These are phyloP conservation scores for Botryotinia convoluta DNA, from an alignment of 2,329 filamentous ascomycete genomes.

Conservation along the genomic window DNA sequence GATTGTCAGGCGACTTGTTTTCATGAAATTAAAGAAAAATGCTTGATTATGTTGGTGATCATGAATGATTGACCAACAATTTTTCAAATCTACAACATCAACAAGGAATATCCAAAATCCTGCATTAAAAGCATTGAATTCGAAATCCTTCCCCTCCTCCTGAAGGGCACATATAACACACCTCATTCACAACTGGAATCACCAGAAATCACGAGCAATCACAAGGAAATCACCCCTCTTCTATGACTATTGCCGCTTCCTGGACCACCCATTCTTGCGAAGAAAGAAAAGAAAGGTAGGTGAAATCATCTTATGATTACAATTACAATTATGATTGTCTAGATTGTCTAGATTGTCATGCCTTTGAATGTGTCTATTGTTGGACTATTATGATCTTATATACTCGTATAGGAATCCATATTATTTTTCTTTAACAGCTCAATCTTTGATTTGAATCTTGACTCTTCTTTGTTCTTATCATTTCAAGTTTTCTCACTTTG, in stretches of 20 bases:
- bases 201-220: background rate
- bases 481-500: background rate
- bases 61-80: background rate
- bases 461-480: background rate
- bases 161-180: background rate
- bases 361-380: background rate
- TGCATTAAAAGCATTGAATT: background rate
- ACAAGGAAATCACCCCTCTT: background rate
- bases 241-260: background rate
- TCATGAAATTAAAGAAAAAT: background rate
- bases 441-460: background rate
- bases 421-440: background rate
- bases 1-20: constrained; percentile 4
- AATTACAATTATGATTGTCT: background rate
- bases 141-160: too few species aligned
- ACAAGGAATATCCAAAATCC: background rate
- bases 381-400: background rate
- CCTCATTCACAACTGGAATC: background rate
- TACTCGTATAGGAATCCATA: background rate
- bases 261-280: background rate
- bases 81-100: background rate
- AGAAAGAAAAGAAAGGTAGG: background rate
- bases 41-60: background rate
- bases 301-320: background rate
- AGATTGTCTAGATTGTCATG: constrained; percentile 5